Evolutionary conservation across 257 asterid species (phyloP), one percentile per base, ranked within the genome.

Genomic region (Verbascum thapsus): DNA sequence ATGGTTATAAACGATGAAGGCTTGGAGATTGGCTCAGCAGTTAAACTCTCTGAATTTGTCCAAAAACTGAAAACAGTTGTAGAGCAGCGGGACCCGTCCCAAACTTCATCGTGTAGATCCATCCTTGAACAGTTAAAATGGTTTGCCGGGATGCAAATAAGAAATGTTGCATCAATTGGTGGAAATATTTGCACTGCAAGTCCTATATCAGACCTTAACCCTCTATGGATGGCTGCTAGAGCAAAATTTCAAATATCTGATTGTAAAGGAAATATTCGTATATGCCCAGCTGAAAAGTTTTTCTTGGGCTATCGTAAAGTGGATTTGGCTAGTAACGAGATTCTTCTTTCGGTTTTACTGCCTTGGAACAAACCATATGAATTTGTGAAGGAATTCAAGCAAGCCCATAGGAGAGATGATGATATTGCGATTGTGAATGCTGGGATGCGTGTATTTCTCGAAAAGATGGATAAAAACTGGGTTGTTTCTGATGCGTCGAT

Each of bases 151-250:
- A 78, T 82, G 47, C 99, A 92, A 68, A 87, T 92, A 72, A 82
- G 85, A 71, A 92, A 92, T 59, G 75, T 77, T 68, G 99, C 91
- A 56, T 89, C 97, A 35, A 69, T 92, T 48, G 99, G 99, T 66
- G 99, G 99, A 59, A 92, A 92, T 82, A 87, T 92, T 60, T 92
- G 97, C 70, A 89, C 97, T 57, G 99, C 99, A 1, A 92, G 99
- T 78, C 99, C 99, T 61, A 92, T 89, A 76, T 92, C 99, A 17
- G 99, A 92, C 64, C 79, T 92, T 62, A 92, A 92, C 79, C 99
- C 99, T 73, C 81, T 92, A 40, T 89, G 94, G 97, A 89, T 92
- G 83, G 90, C 97, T 64, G 69, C 83, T 45, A 69, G 97, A 73
- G 99, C 97, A 30, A 83, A 30, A 56, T 89, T 92, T 63, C 75